A percentile compares a stretch with the other conserved stretches of the same genome.
Conservation (phyloP, 1,139 yeast genomes). For the Kurtzmaniella natalensis region DNA sequence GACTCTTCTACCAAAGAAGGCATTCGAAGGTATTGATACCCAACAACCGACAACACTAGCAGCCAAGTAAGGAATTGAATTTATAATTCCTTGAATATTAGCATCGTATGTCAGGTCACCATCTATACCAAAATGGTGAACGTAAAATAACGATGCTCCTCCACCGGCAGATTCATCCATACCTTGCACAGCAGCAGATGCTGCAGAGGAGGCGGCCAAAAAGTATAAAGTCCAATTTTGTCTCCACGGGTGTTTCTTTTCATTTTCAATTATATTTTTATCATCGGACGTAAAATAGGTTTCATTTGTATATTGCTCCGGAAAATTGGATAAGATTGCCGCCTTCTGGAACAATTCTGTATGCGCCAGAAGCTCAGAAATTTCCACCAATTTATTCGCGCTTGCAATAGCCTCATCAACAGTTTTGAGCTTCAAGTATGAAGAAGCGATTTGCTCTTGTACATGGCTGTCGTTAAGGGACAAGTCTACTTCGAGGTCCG, state of each 20-base stretch:
- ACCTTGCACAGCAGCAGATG: constrained; percentile 90
- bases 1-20: constrained; percentile 17
- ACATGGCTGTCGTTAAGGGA: not conserved
- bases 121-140: constrained; percentile 5
- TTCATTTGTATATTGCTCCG: not conserved
- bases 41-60: constrained; percentile 7
- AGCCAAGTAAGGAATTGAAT: constrained; percentile 12
- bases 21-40: constrained; percentile 3
- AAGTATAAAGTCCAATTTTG: constrained; percentile 1
- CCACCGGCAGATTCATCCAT: constrained; percentile 65
- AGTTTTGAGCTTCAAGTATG: not conserved
- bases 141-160: constrained; percentile 31
- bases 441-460: not conserved
- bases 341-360: not conserved
- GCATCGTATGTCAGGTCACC: constrained; percentile 7
- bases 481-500: too few species aligned
- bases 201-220: constrained; percentile 23
- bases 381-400: not conserved
- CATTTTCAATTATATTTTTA: not conserved
- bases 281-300: not conserved
- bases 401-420: not conserved
- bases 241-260: not conserved
- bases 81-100: constrained; percentile 10
- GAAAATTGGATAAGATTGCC: not conserved
- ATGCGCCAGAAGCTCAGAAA: not conserved